Evolutionary conservation across 2,329 filamentous ascomycete genomes (phyloP), one percentile per base, ranked within the genome.

Genomic region (Cladosporium colombiae): DNA sequence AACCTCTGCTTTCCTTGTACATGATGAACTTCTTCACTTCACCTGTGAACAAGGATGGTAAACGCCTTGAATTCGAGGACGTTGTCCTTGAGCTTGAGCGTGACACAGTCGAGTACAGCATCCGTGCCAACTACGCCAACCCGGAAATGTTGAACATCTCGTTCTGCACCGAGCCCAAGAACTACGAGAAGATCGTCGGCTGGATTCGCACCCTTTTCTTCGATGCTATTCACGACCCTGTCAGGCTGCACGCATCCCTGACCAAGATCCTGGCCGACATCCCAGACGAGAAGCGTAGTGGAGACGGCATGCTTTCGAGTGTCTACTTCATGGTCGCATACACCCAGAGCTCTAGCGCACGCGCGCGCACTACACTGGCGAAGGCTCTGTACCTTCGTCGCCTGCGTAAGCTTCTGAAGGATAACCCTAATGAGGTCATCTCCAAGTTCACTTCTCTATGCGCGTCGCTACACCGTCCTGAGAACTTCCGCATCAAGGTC

Each of bases 21-120:
- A 89, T 88, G 33, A 91, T 93, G 74, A 95, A 94, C 74, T 97
- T 98, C 81, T 99, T 98, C 83, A 94, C 92, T 75, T 92, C 93
- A 0, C 95, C 94, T 2, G 89, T 99, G 67, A 84, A 85, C 72
- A 88, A 89, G 33, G 85, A 93, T 72, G 93, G 91, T 52, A 84
- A 92, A 75, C 86, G 85, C 27, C 81, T 99, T 33, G 88, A 90
- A 57, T 99, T 98, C 72, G 95, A 98, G 76, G 87, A 97, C 68
- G 91, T 98, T 3, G 93, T 98, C 53, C 91, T 92, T 75, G 89
- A 93, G 74, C 84, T 99, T 4, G 95, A 99, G 78, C 88, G 90
- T 74, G 93, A 98, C 72, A 98, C 95, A 0, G 89, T 98, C 66
- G 89, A 88, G 70, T 98, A 97, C 77, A 83, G 81, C 1, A 87